Conservation (phyloP, 1,284 basidiomycete species). For the Trichosporon sp. region DNA sequence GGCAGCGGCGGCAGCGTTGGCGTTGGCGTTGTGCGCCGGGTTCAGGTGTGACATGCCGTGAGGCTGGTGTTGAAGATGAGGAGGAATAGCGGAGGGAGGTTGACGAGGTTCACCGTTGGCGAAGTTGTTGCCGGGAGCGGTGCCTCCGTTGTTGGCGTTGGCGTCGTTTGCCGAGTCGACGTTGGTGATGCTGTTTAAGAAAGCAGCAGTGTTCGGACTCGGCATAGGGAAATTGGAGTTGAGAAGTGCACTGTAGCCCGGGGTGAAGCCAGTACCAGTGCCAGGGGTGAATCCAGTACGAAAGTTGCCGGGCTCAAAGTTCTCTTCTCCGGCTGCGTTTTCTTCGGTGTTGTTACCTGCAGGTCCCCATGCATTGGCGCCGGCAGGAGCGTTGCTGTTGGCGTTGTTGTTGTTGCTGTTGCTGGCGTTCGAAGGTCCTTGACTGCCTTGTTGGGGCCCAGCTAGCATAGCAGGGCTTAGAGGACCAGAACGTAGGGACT, state of each 20-base stretch:
- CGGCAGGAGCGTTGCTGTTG: slow-evolving; percentile 8
- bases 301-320: slow-evolving; percentile 65
- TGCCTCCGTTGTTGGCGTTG: slow-evolving; percentile 4
- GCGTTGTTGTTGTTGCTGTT: slow-evolving; percentile 5
- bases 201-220: slow-evolving; percentile 81
- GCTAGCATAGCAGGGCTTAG: slow-evolving; percentile 92
- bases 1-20: slow-evolving; percentile 6
- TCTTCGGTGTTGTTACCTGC: slow-evolving; percentile 12
- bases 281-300: slow-evolving; percentile 68
- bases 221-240: slow-evolving; percentile 60
- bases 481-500: slow-evolving; percentile 79
- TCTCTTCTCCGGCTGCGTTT: slow-evolving; percentile 43
- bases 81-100: slow-evolving; percentile 28
- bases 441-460: slow-evolving; percentile 56
- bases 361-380: slow-evolving; percentile 12
- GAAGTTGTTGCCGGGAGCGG: slow-evolving; percentile 5
- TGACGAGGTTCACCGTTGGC: slow-evolving; percentile 12
- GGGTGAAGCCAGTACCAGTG: slow-evolving; percentile 70
- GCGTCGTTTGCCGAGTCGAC: slow-evolving; percentile 47
- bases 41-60: slow-evolving; percentile 35
- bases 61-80: slow-evolving; percentile 24
- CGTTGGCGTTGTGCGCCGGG: slow-evolving; percentile 17
- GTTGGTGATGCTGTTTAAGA: slow-evolving; percentile 85
- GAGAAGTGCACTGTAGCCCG: slow-evolving; percentile 51
- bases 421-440: slow-evolving; percentile 13